These are phyloP conservation scores for Quercus cerris DNA, from an alignment of 306 rosid genomes.

Conservation along the genomic window DNA sequence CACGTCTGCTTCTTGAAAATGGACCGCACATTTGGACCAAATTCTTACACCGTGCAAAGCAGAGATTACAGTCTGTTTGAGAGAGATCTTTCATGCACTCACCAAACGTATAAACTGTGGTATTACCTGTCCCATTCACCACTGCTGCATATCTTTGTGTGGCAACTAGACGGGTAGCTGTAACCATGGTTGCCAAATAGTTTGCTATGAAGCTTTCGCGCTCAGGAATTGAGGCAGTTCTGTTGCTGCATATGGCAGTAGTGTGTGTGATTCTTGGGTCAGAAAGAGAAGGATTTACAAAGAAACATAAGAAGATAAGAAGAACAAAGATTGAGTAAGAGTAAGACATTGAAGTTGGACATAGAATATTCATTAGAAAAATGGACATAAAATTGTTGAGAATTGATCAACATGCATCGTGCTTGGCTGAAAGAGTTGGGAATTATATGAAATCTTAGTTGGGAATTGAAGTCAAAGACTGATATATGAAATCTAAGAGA, in stretches of 20 bases:
- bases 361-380: too few species aligned
- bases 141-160: constrained; percentile 30
- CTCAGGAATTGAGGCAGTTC: constrained; percentile 23
- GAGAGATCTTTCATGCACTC: constrained; percentile 73
- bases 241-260: constrained; percentile 51
- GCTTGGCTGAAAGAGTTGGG: too few species aligned
- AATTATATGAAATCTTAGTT: too few species aligned
- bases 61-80: constrained; percentile 53
- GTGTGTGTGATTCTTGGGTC: constrained; percentile 55
- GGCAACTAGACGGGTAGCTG: constrained; percentile 33
- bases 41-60: constrained; percentile 62
- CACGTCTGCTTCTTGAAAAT: constrained; percentile 43
- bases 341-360: constrained; percentile 5
- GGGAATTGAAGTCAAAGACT: too few species aligned
- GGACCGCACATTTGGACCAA: constrained; percentile 54
- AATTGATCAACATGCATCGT: too few species aligned
- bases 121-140: constrained; percentile 40
- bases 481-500: too few species aligned
- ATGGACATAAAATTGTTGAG: too few species aligned
- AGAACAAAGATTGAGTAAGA: background rate
- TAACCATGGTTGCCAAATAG: constrained; percentile 48
- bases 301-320: constrained; percentile 6
- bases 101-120: constrained; percentile 48
- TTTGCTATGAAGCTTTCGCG: constrained; percentile 35
- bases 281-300: constrained; percentile 5